Evolutionary conservation across 257 asterid species (phyloP), one percentile per base, ranked within the genome.

Genomic region (Asclepias syriaca): DNA sequence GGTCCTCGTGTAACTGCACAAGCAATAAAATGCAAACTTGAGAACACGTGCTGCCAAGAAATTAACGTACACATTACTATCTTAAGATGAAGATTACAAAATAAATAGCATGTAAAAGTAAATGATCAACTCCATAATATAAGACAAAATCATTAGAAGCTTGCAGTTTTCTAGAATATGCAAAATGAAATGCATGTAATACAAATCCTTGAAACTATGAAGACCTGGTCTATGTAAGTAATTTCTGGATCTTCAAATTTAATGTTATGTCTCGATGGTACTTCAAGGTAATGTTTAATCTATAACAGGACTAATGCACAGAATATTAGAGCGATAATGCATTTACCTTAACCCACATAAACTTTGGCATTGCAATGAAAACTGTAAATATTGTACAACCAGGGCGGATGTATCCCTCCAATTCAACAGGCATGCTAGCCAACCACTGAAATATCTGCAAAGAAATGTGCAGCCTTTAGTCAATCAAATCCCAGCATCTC

Each of bases 381-480:
- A 88, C 84, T 29, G 98, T 88, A 85, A 92, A 87, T 74, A 90
- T 92, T 80, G 92, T 90, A 80, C 98, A 92, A 12, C 98, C 98
- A 24, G 98, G 98, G 69, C 98, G 96, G 67, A 92, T 87, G 78
- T 92, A 92, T 69, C 96, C 98, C 81, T 92, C 98, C 87, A 92
- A 84, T 72, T 92, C 98, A 51, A 92, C 88, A n/a, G 98, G 98
- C 96, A 92, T 92, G 85, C 85, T 88, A 65, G 98, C 86, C 88
- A 92, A 81, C 98, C 98, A 92, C 64, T 90, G 87, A 71, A 92
- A 92, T 81, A 92, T 90, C 98, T 92, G 81, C 48, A 68, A 74
- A 74, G 55, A 53, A 73, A 53, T 77, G 45, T 77, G 74, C 54
- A 71, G 37, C 74, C 54, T 39, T 60, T 58, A 64, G 74, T 79